These are phyloP conservation scores for Chalaropsis ovoidea DNA, from an alignment of 2,329 filamentous ascomycete genomes.

Conservation along the genomic window DNA sequence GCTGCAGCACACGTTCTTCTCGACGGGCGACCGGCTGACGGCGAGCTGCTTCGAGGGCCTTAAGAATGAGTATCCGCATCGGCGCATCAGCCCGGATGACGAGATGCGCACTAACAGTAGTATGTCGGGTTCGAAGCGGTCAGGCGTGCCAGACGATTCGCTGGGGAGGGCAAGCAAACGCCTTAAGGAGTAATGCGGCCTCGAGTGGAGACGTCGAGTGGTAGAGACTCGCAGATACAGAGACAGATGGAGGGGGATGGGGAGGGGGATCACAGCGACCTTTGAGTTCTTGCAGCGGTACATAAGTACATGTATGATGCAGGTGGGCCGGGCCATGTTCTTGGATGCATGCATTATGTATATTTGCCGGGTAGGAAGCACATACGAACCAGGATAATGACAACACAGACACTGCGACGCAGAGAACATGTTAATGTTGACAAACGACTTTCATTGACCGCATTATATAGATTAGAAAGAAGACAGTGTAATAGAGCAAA, in stretches of 20 bases:
- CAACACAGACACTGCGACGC: neutral
- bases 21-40: slow-evolving; percentile 59
- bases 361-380: neutral
- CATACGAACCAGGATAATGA: slow-evolving; percentile 10
- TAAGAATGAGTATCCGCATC: slow-evolving; percentile 77
- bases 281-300: too few relatives aligned
- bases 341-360: neutral
- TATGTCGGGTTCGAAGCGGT: slow-evolving; percentile 81
- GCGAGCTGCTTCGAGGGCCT: slow-evolving; percentile 85
- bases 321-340: too few relatives aligned
- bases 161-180: slow-evolving; percentile 55
- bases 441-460: slow-evolving; percentile 17
- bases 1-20: slow-evolving; percentile 84
- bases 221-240: too few relatives aligned
- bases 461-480: slow-evolving; percentile 12
- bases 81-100: slow-evolving; percentile 85
- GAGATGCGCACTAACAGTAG: slow-evolving; percentile 78
- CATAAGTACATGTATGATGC: too few relatives aligned
- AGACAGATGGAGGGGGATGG: neutral
- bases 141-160: slow-evolving; percentile 70
- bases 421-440: neutral
- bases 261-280: too few relatives aligned
- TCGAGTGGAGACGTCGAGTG: neutral
- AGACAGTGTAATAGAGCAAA: slow-evolving; percentile 12
- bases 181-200: slow-evolving; percentile 43